phyloP scores from a whole-genome alignment of 306 rosid species.

The Citrullus mucosospermus region DNA sequence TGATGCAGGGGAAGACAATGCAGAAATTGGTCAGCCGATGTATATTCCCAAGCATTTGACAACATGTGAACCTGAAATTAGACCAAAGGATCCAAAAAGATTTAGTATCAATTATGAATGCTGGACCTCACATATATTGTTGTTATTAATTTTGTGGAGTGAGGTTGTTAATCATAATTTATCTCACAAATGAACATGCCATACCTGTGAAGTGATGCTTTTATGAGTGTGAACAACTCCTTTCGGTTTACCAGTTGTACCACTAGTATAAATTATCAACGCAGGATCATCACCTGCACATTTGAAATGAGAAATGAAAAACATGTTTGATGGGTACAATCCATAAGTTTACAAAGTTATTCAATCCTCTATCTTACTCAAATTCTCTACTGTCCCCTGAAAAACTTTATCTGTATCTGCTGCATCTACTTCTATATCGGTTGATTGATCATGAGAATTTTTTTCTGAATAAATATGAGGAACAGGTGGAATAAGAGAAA shows the following conservation, averaged over 20 bases:
- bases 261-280: conserved; percentile 76
- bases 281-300: conserved; percentile 83
- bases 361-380: conserved; percentile 34
- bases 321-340: neutral
- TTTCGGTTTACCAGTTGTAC: conserved; percentile 96
- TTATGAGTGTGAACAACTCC: conserved; percentile 93
- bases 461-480: conserved; percentile 26
- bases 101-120: neutral
- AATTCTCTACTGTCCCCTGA: conserved; percentile 20
- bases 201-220: conserved; percentile 77
- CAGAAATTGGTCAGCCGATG: conserved; percentile 66
- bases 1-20: conserved; percentile 88
- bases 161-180: neutral
- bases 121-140: neutral
- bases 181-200: neutral
- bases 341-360: neutral
- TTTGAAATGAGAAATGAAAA: conserved; percentile 13
- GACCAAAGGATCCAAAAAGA: conserved; percentile 9
- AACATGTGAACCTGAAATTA: conserved; percentile 75
- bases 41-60: conserved; percentile 79
- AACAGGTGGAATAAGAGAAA: conserved; percentile 66
- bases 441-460: conserved; percentile 26
- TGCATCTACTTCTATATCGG: conserved; percentile 22
- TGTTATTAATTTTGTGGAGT: neutral
- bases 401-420: conserved; percentile 23